phyloP scores from a whole-genome alignment of 345 rosid genomes.

The Acer campestre region DNA sequence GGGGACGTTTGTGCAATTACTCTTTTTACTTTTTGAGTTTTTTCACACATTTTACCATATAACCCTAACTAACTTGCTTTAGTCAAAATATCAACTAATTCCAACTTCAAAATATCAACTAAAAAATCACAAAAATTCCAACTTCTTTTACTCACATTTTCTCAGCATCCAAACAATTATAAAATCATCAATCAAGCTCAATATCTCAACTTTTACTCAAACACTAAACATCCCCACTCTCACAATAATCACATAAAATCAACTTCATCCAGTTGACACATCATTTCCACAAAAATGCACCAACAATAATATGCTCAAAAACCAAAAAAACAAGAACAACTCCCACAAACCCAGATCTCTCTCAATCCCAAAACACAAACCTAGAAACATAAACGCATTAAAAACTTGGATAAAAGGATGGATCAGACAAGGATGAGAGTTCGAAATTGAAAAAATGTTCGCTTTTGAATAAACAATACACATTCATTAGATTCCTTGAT shows the following conservation, averaged over 20 bases:
- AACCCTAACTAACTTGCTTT: background rate
- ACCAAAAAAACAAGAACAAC: constrained; percentile 15
- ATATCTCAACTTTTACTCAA: constrained; percentile 22
- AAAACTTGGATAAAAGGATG: background rate
- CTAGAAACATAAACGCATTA: constrained; percentile 13
- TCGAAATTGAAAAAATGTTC: too few species aligned
- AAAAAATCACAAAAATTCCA: background rate
- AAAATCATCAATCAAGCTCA: constrained; percentile 3
- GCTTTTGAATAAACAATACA: too few species aligned
- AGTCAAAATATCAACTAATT: background rate
- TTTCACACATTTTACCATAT: background rate
- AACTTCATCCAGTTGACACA: background rate
- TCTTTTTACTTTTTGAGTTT: too few species aligned
- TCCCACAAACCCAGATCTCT: constrained; percentile 34
- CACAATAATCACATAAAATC: background rate
- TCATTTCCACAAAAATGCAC: constrained; percentile 16
- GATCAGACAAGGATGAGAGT: background rate
- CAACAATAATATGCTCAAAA: background rate
- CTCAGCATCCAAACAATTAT: background rate
- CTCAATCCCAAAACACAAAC: constrained; percentile 3
- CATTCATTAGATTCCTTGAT: too few species aligned
- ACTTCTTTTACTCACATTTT: constrained; percentile 2
- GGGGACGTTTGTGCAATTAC: too few species aligned
- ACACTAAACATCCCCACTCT: constrained; percentile 18
- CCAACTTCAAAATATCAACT: background rate